Evolutionary conservation across 2,329 filamentous ascomycete species (phyloP).

Genomic region (Penicillium digitatum): DNA sequence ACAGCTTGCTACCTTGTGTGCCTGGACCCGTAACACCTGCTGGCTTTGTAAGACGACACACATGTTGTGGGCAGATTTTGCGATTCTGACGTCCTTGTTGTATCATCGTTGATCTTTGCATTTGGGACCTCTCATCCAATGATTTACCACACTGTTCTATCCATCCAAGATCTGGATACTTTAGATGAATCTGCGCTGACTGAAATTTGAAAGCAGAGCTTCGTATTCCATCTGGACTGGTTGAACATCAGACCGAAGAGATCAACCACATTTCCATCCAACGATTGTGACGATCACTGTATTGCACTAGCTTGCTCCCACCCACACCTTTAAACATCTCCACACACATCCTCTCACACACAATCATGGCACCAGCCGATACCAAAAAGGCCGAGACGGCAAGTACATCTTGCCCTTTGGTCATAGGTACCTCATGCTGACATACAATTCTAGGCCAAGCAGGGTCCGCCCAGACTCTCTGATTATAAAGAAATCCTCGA

Average conservation of each 20-base stretch:
- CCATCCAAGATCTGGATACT: background rate
- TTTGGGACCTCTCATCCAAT: background rate
- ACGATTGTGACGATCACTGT: slow-evolving; percentile 2
- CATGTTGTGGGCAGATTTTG: background rate
- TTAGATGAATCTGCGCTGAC: slow-evolving; percentile 1
- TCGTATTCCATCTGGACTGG: slow-evolving; percentile 4
- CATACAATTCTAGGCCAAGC: slow-evolving; percentile 37
- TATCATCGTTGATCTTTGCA: slow-evolving; percentile 2
- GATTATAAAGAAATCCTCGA: slow-evolving; percentile 77
- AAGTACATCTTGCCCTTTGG: slow-evolving; percentile 7
- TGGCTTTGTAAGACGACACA: slow-evolving; percentile 9
- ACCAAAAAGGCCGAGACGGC: slow-evolving; percentile 28
- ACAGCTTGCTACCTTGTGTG: background rate
- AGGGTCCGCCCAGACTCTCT: slow-evolving; percentile 49
- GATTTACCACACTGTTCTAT: background rate
- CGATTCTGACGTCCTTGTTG: slow-evolving; percentile 3
- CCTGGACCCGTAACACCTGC: slow-evolving; percentile 7
- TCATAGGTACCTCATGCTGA: background rate
- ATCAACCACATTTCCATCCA: background rate
- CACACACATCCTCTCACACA: background rate
- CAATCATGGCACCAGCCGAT: slow-evolving; percentile 28
- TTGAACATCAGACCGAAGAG: slow-evolving; percentile 5
- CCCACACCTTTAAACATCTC: background rate
- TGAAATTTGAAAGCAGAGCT: slow-evolving; percentile 1
- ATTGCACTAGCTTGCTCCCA: slow-evolving; percentile 4